Conservation (phyloP, 75 land plant genomes). For the Isoetes taiwanensis region DNA sequence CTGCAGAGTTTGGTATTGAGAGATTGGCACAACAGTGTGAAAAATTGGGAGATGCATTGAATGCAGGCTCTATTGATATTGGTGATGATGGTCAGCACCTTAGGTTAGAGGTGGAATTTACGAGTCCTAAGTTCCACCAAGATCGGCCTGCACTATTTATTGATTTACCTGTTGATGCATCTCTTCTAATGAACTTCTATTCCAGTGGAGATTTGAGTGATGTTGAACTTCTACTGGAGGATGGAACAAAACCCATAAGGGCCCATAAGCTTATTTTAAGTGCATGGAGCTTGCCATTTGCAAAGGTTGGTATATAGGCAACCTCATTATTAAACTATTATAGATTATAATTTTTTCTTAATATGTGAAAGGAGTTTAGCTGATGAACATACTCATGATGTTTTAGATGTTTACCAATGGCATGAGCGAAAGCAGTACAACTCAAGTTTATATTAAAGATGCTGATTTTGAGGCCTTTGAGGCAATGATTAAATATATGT, state of each 20-base stretch:
- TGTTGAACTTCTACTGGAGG: constrained; percentile 49
- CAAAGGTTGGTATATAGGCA: constrained; percentile 38
- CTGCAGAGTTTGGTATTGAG: constrained; percentile 43
- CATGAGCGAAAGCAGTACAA: constrained; percentile 62
- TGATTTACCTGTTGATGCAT: constrained; percentile 41
- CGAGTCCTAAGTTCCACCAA: constrained; percentile 2
- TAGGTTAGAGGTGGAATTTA: constrained; percentile 7
- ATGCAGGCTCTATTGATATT: constrained; percentile 4
- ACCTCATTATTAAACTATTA: not conserved
- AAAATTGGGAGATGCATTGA: constrained; percentile 28
- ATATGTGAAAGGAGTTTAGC: not conserved
- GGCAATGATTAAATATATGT: constrained; percentile 81
- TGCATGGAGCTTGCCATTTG: constrained; percentile 77
- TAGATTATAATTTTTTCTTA: not conserved
- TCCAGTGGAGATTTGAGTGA: constrained; percentile 47
- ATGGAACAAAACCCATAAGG: constrained; percentile 29
- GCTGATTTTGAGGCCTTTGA: constrained; percentile 41
- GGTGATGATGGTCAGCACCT: not conserved
- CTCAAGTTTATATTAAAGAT: constrained; percentile 48
- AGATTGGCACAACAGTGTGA: constrained; percentile 40
- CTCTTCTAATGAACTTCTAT: constrained; percentile 28
- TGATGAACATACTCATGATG: not conserved
- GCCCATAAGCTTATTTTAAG: constrained; percentile 65
- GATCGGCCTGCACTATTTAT: constrained; percentile 20
- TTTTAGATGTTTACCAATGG: constrained; percentile 98